Base-by-base conservation (phyloP, 345 rosid genomes). In the Linum usitatissimum region DNA sequence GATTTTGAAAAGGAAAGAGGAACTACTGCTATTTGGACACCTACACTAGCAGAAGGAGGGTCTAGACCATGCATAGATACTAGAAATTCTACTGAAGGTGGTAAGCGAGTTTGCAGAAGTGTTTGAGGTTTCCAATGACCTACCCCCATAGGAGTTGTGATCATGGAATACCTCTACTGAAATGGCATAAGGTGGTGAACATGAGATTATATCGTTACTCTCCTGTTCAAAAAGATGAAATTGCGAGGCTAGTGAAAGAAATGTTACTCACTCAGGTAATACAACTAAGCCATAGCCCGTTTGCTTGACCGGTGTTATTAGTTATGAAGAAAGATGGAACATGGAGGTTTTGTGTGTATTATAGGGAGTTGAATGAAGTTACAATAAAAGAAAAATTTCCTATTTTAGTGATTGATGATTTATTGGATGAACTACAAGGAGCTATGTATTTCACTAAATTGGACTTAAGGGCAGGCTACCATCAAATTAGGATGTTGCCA, bases 291-390 rank as follows among this genome's bases (percentile, higher is more conserved):
- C 3, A 3, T 49, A 49, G 54, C 54, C 54, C 54, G 3, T 49
- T 3, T n/a, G 3, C 54, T 3, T 49, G 38, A 0, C 39, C 57
- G 30, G 42, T 62, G 6, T 19, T 62, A 1, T 45, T 62, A 18
- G 65, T 62, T 3, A 62, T 45, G 42, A 62, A 62, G 42, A 3
- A 49, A 9, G 38, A 62, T 28, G 31, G 18, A 2, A 3, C 55
- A 8, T 62, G 56, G 57, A 48, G 65, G 21, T 45, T 62, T 55
- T 62, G 65, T 15, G 31, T 0, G 36, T 30, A 23, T 62, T 23
- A 14, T 23, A 0, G 21, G 18, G 13, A 2, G 30, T 49, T 3
- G n/a, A 62, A 62, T 20, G 6, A n/a, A 0, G 3, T 4, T 3
- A 62, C 65, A 3, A 49, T 62, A 0, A 62, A 20, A 14, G 57